These are phyloP conservation scores for Cryptomeria japonica DNA, from an alignment of 75 land plant species.

Conservation along the genomic window DNA sequence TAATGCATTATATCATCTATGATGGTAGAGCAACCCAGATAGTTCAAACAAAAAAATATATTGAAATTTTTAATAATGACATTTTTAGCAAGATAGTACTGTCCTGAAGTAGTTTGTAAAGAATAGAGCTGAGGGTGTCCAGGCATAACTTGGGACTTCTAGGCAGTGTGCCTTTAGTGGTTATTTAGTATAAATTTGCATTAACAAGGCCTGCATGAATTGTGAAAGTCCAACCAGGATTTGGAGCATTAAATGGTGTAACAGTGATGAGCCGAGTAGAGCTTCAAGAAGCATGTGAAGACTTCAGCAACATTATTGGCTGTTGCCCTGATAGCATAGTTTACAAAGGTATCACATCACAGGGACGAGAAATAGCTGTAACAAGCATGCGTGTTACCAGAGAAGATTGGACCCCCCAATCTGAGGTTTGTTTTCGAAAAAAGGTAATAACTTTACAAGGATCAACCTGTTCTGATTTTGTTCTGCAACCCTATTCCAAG, in stretches of 20 bases:
- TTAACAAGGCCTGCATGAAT: neutral
- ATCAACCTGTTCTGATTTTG: neutral
- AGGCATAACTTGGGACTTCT: neutral
- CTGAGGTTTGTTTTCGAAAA: conserved; percentile 68
- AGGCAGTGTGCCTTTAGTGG: neutral
- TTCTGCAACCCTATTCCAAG: neutral
- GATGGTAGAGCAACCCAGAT: neutral
- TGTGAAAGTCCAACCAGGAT: conserved; percentile 5
- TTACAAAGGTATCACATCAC: conserved; percentile 83
- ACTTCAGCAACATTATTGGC: conserved; percentile 98
- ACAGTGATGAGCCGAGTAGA: conserved; percentile 55
- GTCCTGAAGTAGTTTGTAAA: neutral
- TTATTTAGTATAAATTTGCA: neutral
- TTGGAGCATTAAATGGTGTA: conserved; percentile 16
- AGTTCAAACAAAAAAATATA: neutral
- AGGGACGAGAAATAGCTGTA: conserved; percentile 90
- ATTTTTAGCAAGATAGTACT: neutral
- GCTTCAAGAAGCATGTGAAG: conserved; percentile 94
- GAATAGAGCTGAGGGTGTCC: neutral
- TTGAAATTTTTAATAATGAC: neutral
- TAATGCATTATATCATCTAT: neutral
- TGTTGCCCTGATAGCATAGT: conserved; percentile 73
- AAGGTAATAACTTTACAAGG: conserved; percentile 50
- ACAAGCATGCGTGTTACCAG: conserved; percentile 70
- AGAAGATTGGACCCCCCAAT: conserved; percentile 64